These are phyloP conservation scores for Candida chauliodis DNA, from an alignment of 805 yeast species.

Conservation along the genomic window DNA sequence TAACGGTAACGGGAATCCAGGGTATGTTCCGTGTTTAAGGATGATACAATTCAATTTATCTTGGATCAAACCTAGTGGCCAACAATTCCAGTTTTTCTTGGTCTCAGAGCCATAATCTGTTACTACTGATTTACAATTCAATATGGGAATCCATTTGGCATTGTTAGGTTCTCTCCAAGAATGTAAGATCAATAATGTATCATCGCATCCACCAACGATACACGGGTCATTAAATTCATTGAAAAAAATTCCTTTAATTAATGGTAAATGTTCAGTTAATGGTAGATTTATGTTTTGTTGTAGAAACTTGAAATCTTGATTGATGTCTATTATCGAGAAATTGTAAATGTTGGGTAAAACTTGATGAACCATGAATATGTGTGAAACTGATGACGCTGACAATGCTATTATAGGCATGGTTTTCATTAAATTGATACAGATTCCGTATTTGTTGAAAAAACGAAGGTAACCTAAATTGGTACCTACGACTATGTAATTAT, in stretches of 20 bases:
- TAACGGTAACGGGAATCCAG: conserved; percentile 79
- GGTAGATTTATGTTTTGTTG: conserved; percentile 41
- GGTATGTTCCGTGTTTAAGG: conserved; percentile 57
- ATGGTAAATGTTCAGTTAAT: conserved; percentile 24
- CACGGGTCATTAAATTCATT: conserved; percentile 90
- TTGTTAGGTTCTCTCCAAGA: conserved; percentile 78
- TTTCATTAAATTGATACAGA: conserved; percentile 66
- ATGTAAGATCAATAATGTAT: conserved; percentile 63
- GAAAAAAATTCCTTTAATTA: conserved; percentile 73
- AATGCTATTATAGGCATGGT: conserved; percentile 70
- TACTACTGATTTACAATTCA: conserved; percentile 51
- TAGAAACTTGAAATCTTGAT: conserved; percentile 34
- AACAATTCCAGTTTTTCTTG: conserved; percentile 58
- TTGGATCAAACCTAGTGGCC: conserved; percentile 82
- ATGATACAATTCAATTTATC: conserved; percentile 73
- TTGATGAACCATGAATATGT: conserved; percentile 50
- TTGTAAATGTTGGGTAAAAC: conserved; percentile 31
- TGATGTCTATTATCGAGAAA: conserved; percentile 48
- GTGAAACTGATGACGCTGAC: conserved; percentile 55
- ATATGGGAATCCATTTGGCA: conserved; percentile 82
- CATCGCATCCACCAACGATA: conserved; percentile 68
- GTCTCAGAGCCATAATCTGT: conserved; percentile 48
- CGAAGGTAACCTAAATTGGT: conserved; percentile 76
- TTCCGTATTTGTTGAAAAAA: conserved; percentile 67
- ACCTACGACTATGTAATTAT: conserved; percentile 59